These are phyloP conservation scores for Alternaria atra DNA, from an alignment of 2,329 filamentous ascomycete genomes.

Conservation along the genomic window DNA sequence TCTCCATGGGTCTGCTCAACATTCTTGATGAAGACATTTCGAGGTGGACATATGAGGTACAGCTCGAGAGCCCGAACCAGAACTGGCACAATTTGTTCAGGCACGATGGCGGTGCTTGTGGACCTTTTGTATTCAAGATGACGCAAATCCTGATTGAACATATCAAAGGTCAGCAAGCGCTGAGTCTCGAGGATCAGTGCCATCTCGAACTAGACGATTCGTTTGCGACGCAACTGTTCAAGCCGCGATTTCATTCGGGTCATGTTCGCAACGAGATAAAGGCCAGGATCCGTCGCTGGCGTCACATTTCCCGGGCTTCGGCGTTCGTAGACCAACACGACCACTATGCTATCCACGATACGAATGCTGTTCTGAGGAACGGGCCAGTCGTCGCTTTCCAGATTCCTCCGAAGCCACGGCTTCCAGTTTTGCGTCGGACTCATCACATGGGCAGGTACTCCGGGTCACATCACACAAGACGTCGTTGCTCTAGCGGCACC, in stretches of 20 bases:
- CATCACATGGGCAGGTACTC: neutral
- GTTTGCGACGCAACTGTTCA: slow-evolving; percentile 2
- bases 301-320: neutral
- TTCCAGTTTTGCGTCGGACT: neutral
- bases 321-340: neutral
- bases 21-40: slow-evolving; percentile 21
- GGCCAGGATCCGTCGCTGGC: slow-evolving; percentile 9
- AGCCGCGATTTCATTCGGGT: slow-evolving; percentile 11
- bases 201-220: neutral
- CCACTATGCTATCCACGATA: neutral
- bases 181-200: slow-evolving; percentile 2
- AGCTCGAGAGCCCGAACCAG: slow-evolving; percentile 24
- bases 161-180: slow-evolving; percentile 3
- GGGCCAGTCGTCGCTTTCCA: neutral
- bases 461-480: neutral
- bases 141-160: neutral
- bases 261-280: slow-evolving; percentile 14
- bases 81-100: slow-evolving; percentile 17
- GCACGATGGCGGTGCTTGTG: slow-evolving; percentile 29
- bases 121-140: slow-evolving; percentile 33
- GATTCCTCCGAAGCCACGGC: neutral
- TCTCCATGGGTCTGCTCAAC: slow-evolving; percentile 15
- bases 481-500: neutral
- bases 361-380: neutral
- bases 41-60: slow-evolving; percentile 2